These are phyloP conservation scores for Neofusicoccum laricinum DNA, from an alignment of 2,329 filamentous ascomycete species.

Conservation along the genomic window DNA sequence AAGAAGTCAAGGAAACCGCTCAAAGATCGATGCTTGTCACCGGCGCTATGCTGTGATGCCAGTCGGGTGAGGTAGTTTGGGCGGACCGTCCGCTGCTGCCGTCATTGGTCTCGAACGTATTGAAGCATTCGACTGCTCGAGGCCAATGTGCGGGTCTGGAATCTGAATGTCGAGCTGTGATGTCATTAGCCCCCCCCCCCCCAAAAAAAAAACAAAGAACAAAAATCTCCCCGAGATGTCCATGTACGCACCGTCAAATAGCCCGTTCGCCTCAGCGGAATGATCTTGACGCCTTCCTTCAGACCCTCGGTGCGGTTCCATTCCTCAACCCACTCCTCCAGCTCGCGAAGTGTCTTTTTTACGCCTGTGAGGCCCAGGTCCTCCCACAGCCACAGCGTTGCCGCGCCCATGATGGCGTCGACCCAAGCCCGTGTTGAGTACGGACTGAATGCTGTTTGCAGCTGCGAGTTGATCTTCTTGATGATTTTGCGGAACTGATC, in stretches of 20 bases:
- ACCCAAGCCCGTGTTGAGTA: slow-evolving; percentile 73
- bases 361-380: slow-evolving; percentile 75
- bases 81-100: not conserved
- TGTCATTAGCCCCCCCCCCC: slow-evolving; percentile 1
- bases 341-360: slow-evolving; percentile 65
- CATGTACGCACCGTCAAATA: slow-evolving; percentile 70
- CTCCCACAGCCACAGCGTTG: slow-evolving; percentile 95
- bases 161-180: slow-evolving; percentile 74
- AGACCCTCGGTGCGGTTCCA: slow-evolving; percentile 73
- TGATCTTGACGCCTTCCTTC: slow-evolving; percentile 66
- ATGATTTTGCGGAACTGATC: slow-evolving; percentile 82
- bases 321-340: slow-evolving; percentile 80
- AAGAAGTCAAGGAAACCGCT: not conserved
- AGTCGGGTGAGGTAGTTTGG: not conserved
- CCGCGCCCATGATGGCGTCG: slow-evolving; percentile 73
- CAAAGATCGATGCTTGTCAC: not conserved
- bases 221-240: not conserved
- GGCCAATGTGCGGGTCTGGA: slow-evolving; percentile 67
- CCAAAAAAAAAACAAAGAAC: slow-evolving; percentile 3
- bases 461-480: slow-evolving; percentile 73
- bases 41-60: not conserved
- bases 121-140: slow-evolving; percentile 22
- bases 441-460: slow-evolving; percentile 77
- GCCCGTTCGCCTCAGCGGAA: slow-evolving; percentile 76
- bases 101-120: not conserved